Evolutionary conservation across 148 eudicot genomes (phyloP), one percentile per base, ranked within the genome.

Genomic region (Silene uniflora): DNA sequence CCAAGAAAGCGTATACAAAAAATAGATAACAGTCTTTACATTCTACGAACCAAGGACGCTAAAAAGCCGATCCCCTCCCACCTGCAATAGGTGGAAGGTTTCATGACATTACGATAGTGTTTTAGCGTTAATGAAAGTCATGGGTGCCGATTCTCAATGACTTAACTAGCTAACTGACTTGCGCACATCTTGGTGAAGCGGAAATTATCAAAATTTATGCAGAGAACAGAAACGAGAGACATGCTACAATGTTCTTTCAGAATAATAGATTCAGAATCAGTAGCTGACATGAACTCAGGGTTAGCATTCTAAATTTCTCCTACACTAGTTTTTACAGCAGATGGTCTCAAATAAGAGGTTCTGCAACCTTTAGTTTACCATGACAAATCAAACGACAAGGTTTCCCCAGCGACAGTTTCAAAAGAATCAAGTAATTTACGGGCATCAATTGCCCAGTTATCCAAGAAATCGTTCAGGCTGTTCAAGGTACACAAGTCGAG

Each of bases 371-470:
- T 42, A 19, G 44, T 42, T 44, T 68, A 44, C 79, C 79, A 77
- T 25, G 74, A 77, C 60, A 77, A 77, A 24, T 70, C 62, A 25
- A 77, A 62, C 19, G 69, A 77, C 69, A 77, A n/a, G 35, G 58
- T 77, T 69, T 60, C 62, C 19, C 7, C 74, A 62, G 1, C 21
- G 49, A 70, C 60, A 18, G n/a, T 7, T 70, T 42, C 74, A 27
- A 46, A 77, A n/a, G 61, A 69, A 46, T 61, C 17, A 47, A 70
- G 68, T n/a, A 22, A 69, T 46, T 23, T 61, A 23, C 19, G 60
- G 25, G 79, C 74, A 61, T 69, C 69, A 46, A 27, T 70, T 46
- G 27, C 69, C 79, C 79, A 77, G 35, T 46, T 17, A 47, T 77
- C 79, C 74, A 77, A 70, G 62, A 69, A 61, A 25, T 62, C 24